A percentile compares a stretch with the other conserved stretches of the same genome.
Conservation (phyloP, 148 eudicot genomes). For the Tetragonia tetragonoides region DNA sequence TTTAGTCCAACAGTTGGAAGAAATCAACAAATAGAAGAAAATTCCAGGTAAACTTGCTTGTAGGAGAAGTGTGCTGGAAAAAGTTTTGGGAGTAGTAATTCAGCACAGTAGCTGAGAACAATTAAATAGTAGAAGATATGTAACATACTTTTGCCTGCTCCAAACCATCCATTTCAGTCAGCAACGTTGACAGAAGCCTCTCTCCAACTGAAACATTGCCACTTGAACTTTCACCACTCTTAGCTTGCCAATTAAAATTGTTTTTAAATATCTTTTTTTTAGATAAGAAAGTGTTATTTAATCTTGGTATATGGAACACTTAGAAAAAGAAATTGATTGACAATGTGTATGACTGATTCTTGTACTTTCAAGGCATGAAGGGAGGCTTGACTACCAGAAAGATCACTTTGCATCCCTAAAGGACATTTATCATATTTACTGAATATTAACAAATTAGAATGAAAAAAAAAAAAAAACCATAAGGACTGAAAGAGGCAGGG, state of each 20-base stretch:
- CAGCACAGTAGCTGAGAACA: background rate
- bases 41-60: background rate
- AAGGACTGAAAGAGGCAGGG: background rate
- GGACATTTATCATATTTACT: background rate
- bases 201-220: constrained; percentile 72
- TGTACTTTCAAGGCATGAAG: background rate
- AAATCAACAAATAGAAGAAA: background rate
- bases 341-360: background rate
- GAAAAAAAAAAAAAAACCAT: background rate
- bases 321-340: background rate
- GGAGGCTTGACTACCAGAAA: background rate
- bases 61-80: background rate
- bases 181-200: constrained; percentile 85
- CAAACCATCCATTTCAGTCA: constrained; percentile 97
- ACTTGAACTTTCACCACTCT: constrained; percentile 70
- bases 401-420: background rate
- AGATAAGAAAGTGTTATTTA: background rate
- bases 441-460: background rate
- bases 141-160: constrained; percentile 74
- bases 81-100: background rate
- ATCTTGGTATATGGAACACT: background rate
- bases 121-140: constrained; percentile 1
- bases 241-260: constrained; percentile 45
- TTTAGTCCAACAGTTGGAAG: constrained; percentile 1
- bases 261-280: background rate